Base-by-base conservation (phyloP, 192 early-diverging fungal species). In the Endogone sp. region DNA sequence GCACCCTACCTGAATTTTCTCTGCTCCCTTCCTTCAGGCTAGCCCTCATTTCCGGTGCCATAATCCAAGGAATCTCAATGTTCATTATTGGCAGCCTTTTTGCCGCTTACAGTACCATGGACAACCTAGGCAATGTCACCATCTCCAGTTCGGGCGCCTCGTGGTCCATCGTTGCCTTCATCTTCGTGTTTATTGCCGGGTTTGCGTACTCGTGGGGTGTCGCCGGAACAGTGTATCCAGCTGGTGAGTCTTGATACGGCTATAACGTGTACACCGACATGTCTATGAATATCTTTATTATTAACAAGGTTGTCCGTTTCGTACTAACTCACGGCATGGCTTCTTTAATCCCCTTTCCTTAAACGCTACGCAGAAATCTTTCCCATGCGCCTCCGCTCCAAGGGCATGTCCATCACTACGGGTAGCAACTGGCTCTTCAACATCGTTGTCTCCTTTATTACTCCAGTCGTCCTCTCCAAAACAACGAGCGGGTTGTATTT, bases 11-110 rank as follows among this genome's bases (percentile, higher is more conserved):
- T n/a, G n/a, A n/a, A n/a, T n/a, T n/a, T n/a, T n/a, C 9, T 49
- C 16, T 49, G 37, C 16, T 16, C 6, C 37, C 37, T 16, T 49
- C 16, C 37, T 49, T 16, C 37, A 81, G 87, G 22, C 85, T 83
- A 65, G 84, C 94, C 2, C 81, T 96, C 9, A 67, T 93, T 55
- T 75, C 81, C 27, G 95, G 95, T 2, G 84, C 87, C 1, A 64
- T 82, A 23, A 76, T 79, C 31, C 91, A 91, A 84, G 79, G 75
- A 25, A 67, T 88, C 57, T 74, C 81, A 64, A 85, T 91, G 68
- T 79, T 87, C 66, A 70, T 91, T 30, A 85, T 92, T 31, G 88
- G 84, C 59, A 71, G 73, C 29, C 68, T 71, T 66, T 77, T 77
- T 68, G 57, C 49, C 22, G 29, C 31, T 4, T 68, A 65, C 27